These are phyloP conservation scores for Sanghuangporus sanghuang DNA, from an alignment of 1,284 basidiomycete genomes.

Conservation along the genomic window DNA sequence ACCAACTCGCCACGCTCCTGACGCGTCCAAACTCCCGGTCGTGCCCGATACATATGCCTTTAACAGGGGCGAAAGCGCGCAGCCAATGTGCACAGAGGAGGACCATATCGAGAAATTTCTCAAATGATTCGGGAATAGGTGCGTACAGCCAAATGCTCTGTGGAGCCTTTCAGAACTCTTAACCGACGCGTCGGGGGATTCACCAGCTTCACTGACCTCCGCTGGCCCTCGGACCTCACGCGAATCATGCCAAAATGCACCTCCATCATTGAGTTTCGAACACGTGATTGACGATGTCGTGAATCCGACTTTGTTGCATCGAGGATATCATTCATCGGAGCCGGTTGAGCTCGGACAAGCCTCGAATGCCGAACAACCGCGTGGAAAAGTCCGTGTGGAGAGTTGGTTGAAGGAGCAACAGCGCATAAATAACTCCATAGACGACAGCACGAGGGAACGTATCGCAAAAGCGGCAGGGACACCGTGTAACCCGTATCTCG, in stretches of 20 bases:
- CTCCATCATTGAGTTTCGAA: slow-evolving; percentile 1
- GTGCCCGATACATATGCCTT: neutral
- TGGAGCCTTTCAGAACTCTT: neutral
- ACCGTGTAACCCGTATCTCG: slow-evolving; percentile 14
- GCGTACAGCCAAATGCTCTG: neutral
- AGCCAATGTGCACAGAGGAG: slow-evolving; percentile 4
- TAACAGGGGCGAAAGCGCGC: neutral
- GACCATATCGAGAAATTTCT: neutral
- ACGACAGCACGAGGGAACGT: neutral
- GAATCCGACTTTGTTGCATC: neutral
- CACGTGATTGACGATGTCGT: neutral
- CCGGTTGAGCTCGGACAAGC: neutral
- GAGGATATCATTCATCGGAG: neutral
- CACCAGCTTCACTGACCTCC: slow-evolving; percentile 2
- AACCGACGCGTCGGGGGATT: neutral
- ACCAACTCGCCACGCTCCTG: slow-evolving; percentile 1
- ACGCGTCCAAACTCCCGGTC: neutral
- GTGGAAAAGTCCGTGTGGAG: slow-evolving; percentile 7
- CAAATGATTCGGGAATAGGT: slow-evolving; percentile 4
- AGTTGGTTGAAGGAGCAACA: slow-evolving; percentile 16
- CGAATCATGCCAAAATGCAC: neutral
- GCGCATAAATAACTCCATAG: neutral
- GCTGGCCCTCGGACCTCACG: slow-evolving; percentile 7
- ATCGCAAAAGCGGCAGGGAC: slow-evolving; percentile 13
- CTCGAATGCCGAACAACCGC: neutral